phyloP scores from a whole-genome alignment of 2,329 filamentous ascomycete species.

The Trichoderma koningiopsis region DNA sequence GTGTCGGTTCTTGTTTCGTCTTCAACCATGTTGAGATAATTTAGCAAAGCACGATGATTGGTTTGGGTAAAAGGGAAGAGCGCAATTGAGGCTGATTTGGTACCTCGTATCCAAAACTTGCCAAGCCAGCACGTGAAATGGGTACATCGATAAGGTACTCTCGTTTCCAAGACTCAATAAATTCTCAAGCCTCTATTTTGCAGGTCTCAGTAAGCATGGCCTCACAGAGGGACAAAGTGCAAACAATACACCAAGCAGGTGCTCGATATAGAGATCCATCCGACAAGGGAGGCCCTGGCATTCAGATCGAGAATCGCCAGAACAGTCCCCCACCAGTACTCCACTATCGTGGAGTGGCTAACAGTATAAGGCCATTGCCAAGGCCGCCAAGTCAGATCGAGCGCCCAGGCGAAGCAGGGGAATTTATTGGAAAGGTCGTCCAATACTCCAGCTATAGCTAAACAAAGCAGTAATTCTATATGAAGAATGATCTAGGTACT shows the following conservation, averaged over 20 bases:
- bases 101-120: not conserved
- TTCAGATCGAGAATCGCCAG: not conserved
- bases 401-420: not conserved
- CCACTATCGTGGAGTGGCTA: not conserved
- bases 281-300: not conserved
- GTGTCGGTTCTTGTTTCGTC: not conserved
- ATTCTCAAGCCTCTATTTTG: not conserved
- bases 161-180: too few relatives aligned
- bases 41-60: not conserved
- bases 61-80: not conserved
- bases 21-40: not conserved
- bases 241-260: not conserved
- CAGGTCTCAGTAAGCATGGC: not conserved
- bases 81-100: not conserved
- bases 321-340: not conserved
- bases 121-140: not conserved
- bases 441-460: too few relatives aligned
- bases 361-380: not conserved
- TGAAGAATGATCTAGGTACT: too few relatives aligned
- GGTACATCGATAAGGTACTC: not conserved
- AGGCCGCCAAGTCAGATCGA: not conserved
- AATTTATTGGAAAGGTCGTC: not conserved
- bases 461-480: too few relatives aligned
- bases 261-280: not conserved
- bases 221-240: not conserved